Percentiles rank a stretch among this genome's conserved stretches.
phyloP scores from a whole-genome alignment of 148 eudicot genomes.

The Arctostaphylos glauca region DNA sequence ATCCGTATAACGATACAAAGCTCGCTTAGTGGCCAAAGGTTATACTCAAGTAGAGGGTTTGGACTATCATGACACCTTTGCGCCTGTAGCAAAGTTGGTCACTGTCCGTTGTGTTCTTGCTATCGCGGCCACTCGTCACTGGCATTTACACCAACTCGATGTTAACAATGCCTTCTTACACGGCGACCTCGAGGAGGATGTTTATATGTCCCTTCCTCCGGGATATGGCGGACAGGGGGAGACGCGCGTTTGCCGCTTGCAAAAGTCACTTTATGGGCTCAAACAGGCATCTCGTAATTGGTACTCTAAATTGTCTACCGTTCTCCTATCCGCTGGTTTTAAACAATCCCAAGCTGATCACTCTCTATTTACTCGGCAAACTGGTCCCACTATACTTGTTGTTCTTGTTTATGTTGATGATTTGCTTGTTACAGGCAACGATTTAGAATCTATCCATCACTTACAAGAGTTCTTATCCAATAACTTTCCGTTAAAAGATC shows the following conservation, averaged over 20 bases:
- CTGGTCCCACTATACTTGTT: not conserved
- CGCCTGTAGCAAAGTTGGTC: too few species aligned
- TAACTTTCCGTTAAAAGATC: constrained; percentile 8
- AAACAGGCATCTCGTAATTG: not conserved
- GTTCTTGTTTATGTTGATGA: not conserved
- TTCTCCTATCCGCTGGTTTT: not conserved
- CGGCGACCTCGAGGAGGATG: too few species aligned
- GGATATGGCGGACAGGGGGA: not conserved
- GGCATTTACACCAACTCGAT: too few species aligned
- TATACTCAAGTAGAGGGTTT: not conserved
- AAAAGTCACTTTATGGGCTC: not conserved
- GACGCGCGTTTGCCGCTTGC: not conserved
- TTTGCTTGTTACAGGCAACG: constrained; percentile 7
- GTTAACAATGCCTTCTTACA: too few species aligned
- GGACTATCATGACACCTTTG: not conserved
- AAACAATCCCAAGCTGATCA: constrained; percentile 5
- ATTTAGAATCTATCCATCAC: not conserved
- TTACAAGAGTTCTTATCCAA: not conserved
- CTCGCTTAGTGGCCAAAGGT: not conserved
- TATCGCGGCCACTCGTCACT: too few species aligned
- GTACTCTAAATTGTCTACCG: not conserved
- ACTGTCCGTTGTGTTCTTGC: too few species aligned
- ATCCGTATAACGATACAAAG: not conserved
- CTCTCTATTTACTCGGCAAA: not conserved
- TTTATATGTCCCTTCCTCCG: too few species aligned